These are phyloP conservation scores for Colletotrichum euphorbiae DNA, from an alignment of 2,329 filamentous ascomycete genomes.

Conservation along the genomic window DNA sequence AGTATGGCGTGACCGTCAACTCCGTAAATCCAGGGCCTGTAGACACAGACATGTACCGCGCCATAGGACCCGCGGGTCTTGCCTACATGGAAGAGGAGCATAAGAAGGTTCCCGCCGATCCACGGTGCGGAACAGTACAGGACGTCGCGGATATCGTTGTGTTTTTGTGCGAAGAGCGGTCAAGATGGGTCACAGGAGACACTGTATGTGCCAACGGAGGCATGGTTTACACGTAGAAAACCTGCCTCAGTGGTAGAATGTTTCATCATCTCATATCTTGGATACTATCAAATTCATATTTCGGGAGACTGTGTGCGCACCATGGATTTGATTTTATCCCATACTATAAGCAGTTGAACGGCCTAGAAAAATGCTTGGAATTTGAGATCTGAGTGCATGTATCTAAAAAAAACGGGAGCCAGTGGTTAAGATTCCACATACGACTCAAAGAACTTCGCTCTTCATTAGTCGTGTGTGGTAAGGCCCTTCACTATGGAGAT, in stretches of 20 bases:
- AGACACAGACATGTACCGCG: slow-evolving; percentile 40
- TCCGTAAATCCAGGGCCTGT: slow-evolving; percentile 48
- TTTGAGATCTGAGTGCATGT: too few relatives aligned
- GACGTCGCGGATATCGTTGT: slow-evolving; percentile 32
- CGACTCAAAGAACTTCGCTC: too few relatives aligned
- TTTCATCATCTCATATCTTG: too few relatives aligned
- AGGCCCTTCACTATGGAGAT: slow-evolving; percentile 8
- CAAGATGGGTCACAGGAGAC: slow-evolving; percentile 32
- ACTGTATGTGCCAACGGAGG: slow-evolving; percentile 32
- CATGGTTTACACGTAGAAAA: slow-evolving; percentile 18
- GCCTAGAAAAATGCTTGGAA: too few relatives aligned
- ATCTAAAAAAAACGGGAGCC: too few relatives aligned
- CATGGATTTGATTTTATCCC: too few relatives aligned
- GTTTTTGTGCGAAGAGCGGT: slow-evolving; percentile 27
- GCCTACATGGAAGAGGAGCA: slow-evolving; percentile 28
- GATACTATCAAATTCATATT: too few relatives aligned
- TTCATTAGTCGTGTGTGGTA: too few relatives aligned
- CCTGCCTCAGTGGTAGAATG: too few relatives aligned
- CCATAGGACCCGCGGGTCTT: slow-evolving; percentile 23
- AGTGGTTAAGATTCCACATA: too few relatives aligned
- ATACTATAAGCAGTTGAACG: too few relatives aligned
- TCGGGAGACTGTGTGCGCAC: too few relatives aligned
- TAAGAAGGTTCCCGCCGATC: slow-evolving; percentile 27
- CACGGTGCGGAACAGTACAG: slow-evolving; percentile 20
- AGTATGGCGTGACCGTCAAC: slow-evolving; percentile 47